These are phyloP conservation scores for Trichopus zeylanicus DNA, from an alignment of 116 monocot genomes.

Conservation along the genomic window DNA sequence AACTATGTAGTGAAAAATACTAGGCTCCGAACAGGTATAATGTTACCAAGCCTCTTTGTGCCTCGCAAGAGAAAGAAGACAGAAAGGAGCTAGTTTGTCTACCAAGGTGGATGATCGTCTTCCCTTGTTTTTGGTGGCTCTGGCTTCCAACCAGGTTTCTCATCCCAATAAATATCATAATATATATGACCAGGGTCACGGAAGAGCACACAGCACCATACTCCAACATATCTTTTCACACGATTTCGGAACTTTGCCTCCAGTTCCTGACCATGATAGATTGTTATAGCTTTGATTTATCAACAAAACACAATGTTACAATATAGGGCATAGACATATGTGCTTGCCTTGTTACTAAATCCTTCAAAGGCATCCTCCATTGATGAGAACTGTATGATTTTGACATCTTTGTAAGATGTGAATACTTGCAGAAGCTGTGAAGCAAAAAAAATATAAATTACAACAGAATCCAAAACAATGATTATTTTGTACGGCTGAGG, in stretches of 20 bases:
- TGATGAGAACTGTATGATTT: conserved; percentile 74
- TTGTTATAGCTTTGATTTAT: neutral
- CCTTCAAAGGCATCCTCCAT: conserved; percentile 65
- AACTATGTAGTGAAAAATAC: too few species aligned
- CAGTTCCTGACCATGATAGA: conserved; percentile 23
- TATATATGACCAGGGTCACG: conserved; percentile 75
- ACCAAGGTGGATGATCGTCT: conserved; percentile 75
- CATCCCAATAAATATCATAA: conserved; percentile 96
- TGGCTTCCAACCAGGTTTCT: conserved; percentile 93
- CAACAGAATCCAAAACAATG: neutral
- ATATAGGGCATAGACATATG: neutral
- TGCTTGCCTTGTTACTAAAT: conserved; percentile 53
- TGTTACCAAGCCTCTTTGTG: too few species aligned
- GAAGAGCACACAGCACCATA: conserved; percentile 63
- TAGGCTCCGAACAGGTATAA: too few species aligned
- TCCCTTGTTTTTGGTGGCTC: conserved; percentile 46
- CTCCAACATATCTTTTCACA: conserved; percentile 57
- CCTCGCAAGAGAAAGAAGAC: too few species aligned
- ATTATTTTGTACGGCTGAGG: too few species aligned
- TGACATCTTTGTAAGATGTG: conserved; percentile 53
- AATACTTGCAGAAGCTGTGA: conserved; percentile 46
- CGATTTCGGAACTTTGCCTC: conserved; percentile 67
- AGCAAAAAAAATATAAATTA: neutral
- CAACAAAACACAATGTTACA: neutral
- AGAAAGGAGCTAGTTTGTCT: neutral